Evolutionary conservation across 768 basidiomycete species (phyloP).

Genomic region (Xanthoconium purpureum): DNA sequence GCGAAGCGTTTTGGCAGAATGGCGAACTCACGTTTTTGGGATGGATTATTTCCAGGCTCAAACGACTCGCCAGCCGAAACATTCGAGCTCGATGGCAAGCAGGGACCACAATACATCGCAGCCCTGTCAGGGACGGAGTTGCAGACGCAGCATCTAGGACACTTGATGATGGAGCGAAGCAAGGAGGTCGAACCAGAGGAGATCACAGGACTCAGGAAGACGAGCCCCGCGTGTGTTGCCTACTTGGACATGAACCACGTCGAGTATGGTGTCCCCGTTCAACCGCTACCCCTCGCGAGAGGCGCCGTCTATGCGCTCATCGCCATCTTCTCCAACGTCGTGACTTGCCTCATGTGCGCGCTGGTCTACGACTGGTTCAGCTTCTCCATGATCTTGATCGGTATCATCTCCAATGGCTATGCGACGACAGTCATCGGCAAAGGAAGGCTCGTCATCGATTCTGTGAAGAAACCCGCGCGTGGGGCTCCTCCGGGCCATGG

Average conservation of each 20-base stretch:
- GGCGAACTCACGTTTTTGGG: too few species aligned
- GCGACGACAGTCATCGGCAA: slow-evolving; percentile 22
- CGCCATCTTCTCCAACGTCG: slow-evolving; percentile 24
- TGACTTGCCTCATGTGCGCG: slow-evolving; percentile 16
- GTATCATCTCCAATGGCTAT: slow-evolving; percentile 25
- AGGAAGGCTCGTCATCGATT: slow-evolving; percentile 9
- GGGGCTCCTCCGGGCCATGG: slow-evolving; percentile 31
- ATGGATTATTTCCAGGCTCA: too few species aligned
- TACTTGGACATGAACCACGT: slow-evolving; percentile 20
- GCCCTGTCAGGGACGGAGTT: slow-evolving; percentile 30
- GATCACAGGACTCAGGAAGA: slow-evolving; percentile 7
- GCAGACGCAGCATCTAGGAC: slow-evolving; percentile 18
- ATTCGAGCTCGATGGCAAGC: too few species aligned
- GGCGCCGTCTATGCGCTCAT: slow-evolving; percentile 17
- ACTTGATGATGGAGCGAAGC: slow-evolving; percentile 22
- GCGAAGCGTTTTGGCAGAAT: too few species aligned
- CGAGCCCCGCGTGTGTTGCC: slow-evolving; percentile 12
- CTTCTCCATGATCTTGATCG: too few species aligned
- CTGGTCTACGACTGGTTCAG: too few species aligned
- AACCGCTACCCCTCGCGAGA: neutral
- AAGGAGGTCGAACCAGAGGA: neutral
- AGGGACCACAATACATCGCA: slow-evolving; percentile 28
- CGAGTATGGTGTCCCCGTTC: neutral
- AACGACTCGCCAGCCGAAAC: too few species aligned
- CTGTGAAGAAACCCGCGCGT: slow-evolving; percentile 11